These are phyloP conservation scores for Gossypium gossypioides DNA, from an alignment of 441 rosid species.

Conservation along the genomic window DNA sequence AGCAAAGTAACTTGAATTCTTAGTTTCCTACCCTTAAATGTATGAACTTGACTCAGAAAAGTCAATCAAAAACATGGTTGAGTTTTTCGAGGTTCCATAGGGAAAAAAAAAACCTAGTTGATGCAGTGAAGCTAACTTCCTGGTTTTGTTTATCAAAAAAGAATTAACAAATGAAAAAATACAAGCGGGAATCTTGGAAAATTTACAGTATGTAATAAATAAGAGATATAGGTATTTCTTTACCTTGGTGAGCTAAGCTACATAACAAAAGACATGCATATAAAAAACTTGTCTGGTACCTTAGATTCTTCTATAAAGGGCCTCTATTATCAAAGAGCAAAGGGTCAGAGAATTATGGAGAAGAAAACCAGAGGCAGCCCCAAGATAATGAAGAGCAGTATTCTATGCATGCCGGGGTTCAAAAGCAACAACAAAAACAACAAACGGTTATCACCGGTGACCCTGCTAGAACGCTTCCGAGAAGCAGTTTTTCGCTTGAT, in stretches of 20 bases:
- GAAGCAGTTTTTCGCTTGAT: constrained; percentile 58
- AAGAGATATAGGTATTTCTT: not conserved
- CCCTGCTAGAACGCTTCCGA: constrained; percentile 57
- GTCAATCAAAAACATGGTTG: constrained; percentile 1
- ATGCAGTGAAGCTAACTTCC: not conserved
- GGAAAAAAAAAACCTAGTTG: not conserved
- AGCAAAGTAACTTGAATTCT: not conserved
- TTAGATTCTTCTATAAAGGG: constrained; percentile 21
- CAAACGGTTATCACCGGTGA: constrained; percentile 33
- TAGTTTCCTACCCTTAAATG: not conserved
- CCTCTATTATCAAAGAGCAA: not conserved
- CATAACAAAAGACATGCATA: constrained; percentile 4
- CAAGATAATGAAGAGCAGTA: constrained; percentile 27
- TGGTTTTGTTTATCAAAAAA: not conserved
- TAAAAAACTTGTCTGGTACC: constrained; percentile 10
- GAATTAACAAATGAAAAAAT: not conserved
- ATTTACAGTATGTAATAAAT: not conserved
- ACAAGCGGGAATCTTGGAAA: not conserved
- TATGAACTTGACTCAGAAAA: not conserved
- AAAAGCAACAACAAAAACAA: constrained; percentile 18
- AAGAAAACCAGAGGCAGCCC: constrained; percentile 17
- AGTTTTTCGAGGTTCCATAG: not conserved
- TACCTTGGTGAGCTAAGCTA: constrained; percentile 5
- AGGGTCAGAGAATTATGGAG: constrained; percentile 18
- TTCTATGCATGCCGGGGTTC: constrained; percentile 55